Base-by-base conservation (phyloP, 2,329 filamentous ascomycete genomes). In the Beauveria australis region DNA sequence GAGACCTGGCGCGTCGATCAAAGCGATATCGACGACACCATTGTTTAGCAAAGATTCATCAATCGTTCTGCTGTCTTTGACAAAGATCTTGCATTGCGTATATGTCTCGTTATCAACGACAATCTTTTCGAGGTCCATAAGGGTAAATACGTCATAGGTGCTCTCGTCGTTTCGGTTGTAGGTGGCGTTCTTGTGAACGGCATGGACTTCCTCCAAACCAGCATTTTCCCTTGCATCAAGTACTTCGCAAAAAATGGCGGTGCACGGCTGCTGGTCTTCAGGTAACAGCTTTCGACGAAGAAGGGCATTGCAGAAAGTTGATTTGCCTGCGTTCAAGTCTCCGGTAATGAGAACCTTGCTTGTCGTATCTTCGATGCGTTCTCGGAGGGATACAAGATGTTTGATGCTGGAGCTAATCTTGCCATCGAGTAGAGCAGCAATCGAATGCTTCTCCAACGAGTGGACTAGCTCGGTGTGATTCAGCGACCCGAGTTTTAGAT, bases 271-370 rank as follows among this genome's bases (percentile, higher is more conserved):
- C 73, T 99, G 93, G 68, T 99, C 94, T 74, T 97, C 94, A 0
- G 94, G 94, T 4, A 99, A 76, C 30, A 99, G 84, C 74, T 97
- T 97, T 64, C 92, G 86, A 63, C 94, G 88, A 46, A 99, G 76
- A 2, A 99, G 79, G n/a, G 94, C 94, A 74, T 99, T 99, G 77
- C 94, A 99, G 69, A 99, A 99, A 1, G 94, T 99, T 4, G 94
- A 99, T 72, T 99, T 99, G 70, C 94, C 94, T 9, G 94, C 93
- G 70, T 99, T 99, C 59, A 99, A 76, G 71, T 99, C 94, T 69
- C 94, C 94, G 0, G 94, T 99, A 19, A 99, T 87, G 61, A 99
- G 77, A 1, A 99, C 94, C 73, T 99, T 99, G 75, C 93, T 97
- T 5, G 93, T 91, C 0, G 91, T 97, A 73, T 99, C 94, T 72